A percentile compares a stretch with the other conserved stretches of the same genome.
These are phyloP conservation scores for Diplodia sapinea DNA, from an alignment of 2,329 filamentous ascomycete genomes.

Conservation along the genomic window DNA sequence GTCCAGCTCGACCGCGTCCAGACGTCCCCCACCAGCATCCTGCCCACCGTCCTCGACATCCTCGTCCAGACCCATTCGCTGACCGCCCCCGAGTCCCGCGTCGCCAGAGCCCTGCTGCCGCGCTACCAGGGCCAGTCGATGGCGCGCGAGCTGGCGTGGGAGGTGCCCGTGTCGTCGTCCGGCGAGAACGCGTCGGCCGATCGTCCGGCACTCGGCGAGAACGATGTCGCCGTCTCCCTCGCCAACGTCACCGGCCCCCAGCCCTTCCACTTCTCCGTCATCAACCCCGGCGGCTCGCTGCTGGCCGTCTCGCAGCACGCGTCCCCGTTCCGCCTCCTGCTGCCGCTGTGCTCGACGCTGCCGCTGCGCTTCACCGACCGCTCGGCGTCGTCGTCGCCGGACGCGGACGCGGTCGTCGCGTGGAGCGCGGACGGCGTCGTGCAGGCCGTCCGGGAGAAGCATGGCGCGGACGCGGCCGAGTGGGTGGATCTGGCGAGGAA, in stretches of 20 bases:
- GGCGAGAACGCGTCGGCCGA: too few species aligned
- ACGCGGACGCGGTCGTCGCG: conserved; percentile 33
- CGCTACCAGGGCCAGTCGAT: conserved; percentile 57
- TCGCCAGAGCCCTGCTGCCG: conserved; percentile 50
- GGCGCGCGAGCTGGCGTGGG: conserved; percentile 40
- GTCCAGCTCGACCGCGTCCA: conserved; percentile 48
- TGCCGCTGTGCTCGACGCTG: conserved; percentile 38
- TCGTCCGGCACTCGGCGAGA: too few species aligned
- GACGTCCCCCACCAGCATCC: conserved; percentile 51
- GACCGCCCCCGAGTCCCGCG: conserved; percentile 39
- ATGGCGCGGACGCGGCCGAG: conserved; percentile 43
- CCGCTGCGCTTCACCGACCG: conserved; percentile 46
- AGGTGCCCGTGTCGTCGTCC: too few species aligned
- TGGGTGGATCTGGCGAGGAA: conserved; percentile 49
- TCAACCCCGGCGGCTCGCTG: conserved; percentile 39
- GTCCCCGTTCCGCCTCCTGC: conserved; percentile 36
- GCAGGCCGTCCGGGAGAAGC: conserved; percentile 36
- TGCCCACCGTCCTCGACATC: conserved; percentile 56
- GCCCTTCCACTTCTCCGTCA: conserved; percentile 39
- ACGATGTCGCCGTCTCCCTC: too few species aligned
- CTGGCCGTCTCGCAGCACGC: conserved; percentile 37
- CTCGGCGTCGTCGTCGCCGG: conserved; percentile 36
- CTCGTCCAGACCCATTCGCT: conserved; percentile 51
- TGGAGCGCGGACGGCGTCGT: conserved; percentile 40
- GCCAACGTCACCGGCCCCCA: conserved; percentile 36